A percentile compares a stretch with the other conserved stretches of the same genome.
Conservation (phyloP, 2,329 filamentous ascomycete species). For the Cadophora gregata region DNA sequence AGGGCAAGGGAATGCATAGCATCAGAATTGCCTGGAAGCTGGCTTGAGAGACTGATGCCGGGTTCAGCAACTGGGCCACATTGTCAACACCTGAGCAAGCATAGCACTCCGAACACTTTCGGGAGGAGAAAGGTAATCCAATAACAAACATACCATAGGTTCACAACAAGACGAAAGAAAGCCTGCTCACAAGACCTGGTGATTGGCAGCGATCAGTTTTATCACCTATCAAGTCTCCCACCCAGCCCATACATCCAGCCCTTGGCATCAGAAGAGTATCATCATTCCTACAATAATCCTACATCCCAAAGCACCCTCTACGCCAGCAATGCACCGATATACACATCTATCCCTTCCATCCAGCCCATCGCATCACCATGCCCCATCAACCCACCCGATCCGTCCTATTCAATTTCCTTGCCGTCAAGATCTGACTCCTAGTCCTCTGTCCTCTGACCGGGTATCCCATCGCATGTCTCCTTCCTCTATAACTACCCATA, state of each 20-base stretch:
- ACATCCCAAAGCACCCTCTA: constrained; percentile 15
- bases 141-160: too few species aligned
- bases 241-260: not conserved
- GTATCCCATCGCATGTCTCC: constrained; percentile 89
- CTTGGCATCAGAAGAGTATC: constrained; percentile 6
- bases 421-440: constrained; percentile 70
- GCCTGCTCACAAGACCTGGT: not conserved
- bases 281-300: constrained; percentile 19
- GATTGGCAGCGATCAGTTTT: not conserved
- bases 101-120: too few species aligned
- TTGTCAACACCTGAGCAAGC: too few species aligned
- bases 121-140: too few species aligned
- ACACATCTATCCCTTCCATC: not conserved
- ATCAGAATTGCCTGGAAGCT: too few species aligned
- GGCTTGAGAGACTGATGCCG: too few species aligned
- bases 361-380: constrained; percentile 43
- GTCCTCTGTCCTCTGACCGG: constrained; percentile 92
- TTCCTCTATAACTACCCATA: constrained; percentile 88
- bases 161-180: too few species aligned
- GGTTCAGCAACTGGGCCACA: too few species aligned
- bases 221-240: not conserved
- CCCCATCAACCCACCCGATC: constrained; percentile 47
- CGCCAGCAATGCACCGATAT: constrained; percentile 26
- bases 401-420: constrained; percentile 66
- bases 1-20: too few species aligned